These are phyloP conservation scores for Entonaema liquescens DNA, from an alignment of 495 filamentous ascomycete species.

Conservation along the genomic window DNA sequence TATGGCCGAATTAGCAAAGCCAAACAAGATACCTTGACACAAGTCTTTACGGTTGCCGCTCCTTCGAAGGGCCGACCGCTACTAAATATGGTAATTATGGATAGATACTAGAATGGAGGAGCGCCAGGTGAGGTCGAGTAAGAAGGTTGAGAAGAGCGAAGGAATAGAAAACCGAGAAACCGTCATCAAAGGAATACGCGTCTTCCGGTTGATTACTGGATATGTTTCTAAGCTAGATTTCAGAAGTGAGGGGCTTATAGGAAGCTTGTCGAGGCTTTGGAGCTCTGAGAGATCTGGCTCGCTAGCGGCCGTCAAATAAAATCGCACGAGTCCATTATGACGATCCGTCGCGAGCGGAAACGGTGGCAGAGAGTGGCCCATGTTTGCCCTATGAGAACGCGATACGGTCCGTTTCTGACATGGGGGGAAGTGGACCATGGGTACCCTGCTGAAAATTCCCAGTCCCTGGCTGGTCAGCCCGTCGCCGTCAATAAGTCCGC, in stretches of 20 bases:
- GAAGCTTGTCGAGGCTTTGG: slow-evolving; percentile 29
- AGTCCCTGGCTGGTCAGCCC: slow-evolving; percentile 42
- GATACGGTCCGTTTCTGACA: slow-evolving; percentile 44
- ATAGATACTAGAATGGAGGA: slow-evolving; percentile 9
- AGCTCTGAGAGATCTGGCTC: slow-evolving; percentile 37
- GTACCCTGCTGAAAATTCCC: slow-evolving; percentile 45
- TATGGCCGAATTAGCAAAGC: slow-evolving; percentile 39
- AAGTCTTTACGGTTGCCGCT: slow-evolving; percentile 11
- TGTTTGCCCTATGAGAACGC: slow-evolving; percentile 48
- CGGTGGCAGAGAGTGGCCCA: slow-evolving; percentile 47
- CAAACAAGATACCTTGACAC: slow-evolving; percentile 36
- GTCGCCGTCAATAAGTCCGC: slow-evolving; percentile 42
- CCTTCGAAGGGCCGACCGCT: slow-evolving; percentile 2
- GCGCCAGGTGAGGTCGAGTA: slow-evolving; percentile 21
- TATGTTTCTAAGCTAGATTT: slow-evolving; percentile 38
- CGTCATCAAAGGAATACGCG: slow-evolving; percentile 35
- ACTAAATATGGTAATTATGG: not conserved
- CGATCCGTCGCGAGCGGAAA: slow-evolving; percentile 44
- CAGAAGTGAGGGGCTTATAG: slow-evolving; percentile 40
- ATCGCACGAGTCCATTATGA: slow-evolving; percentile 42
- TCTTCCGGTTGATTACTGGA: slow-evolving; percentile 38
- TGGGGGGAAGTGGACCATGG: slow-evolving; percentile 43
- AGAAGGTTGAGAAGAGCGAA: not conserved
- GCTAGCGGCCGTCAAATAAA: slow-evolving; percentile 45
- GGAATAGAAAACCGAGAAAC: slow-evolving; percentile 13